Conservation (phyloP, 345 rosid species). For the Schrenkiella parvula region DNA sequence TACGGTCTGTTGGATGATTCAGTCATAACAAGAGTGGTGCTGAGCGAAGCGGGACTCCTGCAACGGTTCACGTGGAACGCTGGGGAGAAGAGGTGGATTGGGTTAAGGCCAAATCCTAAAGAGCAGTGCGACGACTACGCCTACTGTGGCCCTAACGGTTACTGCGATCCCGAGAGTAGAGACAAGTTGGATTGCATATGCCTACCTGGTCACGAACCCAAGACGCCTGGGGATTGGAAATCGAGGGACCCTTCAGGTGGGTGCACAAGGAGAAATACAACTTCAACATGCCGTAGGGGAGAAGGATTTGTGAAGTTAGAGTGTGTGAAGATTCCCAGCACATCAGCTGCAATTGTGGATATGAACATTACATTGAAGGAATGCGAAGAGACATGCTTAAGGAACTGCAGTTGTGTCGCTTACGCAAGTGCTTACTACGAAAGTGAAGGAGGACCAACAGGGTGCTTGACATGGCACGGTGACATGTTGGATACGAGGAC, state of each 20-base stretch:
- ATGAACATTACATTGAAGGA: constrained; percentile 37
- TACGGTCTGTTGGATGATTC: constrained; percentile 32
- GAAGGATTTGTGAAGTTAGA: constrained; percentile 52
- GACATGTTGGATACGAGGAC: constrained; percentile 41
- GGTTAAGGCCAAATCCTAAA: constrained; percentile 39
- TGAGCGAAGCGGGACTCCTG: constrained; percentile 44
- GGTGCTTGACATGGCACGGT: constrained; percentile 54
- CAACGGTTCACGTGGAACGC: constrained; percentile 49
- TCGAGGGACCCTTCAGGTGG: constrained; percentile 49
- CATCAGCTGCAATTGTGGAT: constrained; percentile 34
- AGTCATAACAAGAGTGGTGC: constrained; percentile 40
- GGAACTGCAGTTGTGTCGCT: constrained; percentile 54
- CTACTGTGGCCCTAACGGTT: constrained; percentile 50
- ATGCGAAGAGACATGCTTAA: constrained; percentile 40
- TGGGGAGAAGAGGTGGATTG: constrained; percentile 38
- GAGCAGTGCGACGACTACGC: constrained; percentile 57
- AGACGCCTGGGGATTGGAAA: constrained; percentile 39
- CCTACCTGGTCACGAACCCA: constrained; percentile 66
- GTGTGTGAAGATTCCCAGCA: constrained; percentile 47
- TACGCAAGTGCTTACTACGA: constrained; percentile 43
- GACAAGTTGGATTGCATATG: constrained; percentile 47
- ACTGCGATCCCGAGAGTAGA: constrained; percentile 33
- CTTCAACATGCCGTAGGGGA: constrained; percentile 25
- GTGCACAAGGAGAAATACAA: constrained; percentile 37
- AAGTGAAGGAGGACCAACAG: constrained; percentile 26